Evolutionary conservation across 495 filamentous ascomycete genomes (phyloP).

Genomic region (Cercophora newfieldiana): DNA sequence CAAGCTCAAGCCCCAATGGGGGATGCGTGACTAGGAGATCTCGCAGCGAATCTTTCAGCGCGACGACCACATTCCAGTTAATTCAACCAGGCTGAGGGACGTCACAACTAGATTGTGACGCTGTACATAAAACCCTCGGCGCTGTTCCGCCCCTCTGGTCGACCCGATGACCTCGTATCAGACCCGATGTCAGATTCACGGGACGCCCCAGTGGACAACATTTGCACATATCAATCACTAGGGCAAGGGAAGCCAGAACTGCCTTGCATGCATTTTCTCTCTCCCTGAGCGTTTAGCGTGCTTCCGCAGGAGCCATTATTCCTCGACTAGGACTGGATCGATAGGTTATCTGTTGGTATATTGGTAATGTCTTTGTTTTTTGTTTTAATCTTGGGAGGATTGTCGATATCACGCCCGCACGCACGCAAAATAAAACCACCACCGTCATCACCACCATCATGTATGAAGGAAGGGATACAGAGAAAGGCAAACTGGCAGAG

Average conservation of each 20-base stretch:
- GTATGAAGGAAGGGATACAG: background rate
- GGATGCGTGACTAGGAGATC: conserved; percentile 53
- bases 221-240: too few species aligned
- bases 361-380: conserved; percentile 21
- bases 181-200: background rate
- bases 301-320: too few species aligned
- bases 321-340: background rate
- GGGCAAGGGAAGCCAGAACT: too few species aligned
- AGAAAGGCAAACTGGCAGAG: background rate
- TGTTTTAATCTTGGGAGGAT: too few species aligned
- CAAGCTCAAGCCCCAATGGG: conserved; percentile 77
- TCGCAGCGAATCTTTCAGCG: background rate
- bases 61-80: background rate
- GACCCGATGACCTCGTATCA: background rate
- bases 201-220: background rate
- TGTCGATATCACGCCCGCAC: conserved; percentile 6
- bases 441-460: background rate
- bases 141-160: background rate
- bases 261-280: too few species aligned
- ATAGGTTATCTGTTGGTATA: conserved; percentile 1
- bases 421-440: background rate
- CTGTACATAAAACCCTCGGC: conserved; percentile 11
- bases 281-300: too few species aligned
- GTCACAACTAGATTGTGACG: conserved; percentile 4
- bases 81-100: conserved; percentile 5